Conservation (phyloP, 129 eudicot genomes). For the Erigeron canadensis region DNA sequence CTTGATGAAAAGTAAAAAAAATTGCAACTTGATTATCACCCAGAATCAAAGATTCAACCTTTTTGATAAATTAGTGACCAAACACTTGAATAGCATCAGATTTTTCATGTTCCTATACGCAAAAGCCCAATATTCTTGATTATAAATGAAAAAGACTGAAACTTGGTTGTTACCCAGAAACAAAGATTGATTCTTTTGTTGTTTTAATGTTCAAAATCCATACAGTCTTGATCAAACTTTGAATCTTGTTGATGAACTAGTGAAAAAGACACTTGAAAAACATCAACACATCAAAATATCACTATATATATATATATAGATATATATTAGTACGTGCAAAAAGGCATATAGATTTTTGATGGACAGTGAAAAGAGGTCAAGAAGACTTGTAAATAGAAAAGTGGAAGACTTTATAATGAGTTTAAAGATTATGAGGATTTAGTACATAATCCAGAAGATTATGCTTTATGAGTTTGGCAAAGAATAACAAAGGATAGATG, state of each 20-base stretch:
- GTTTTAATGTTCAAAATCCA: too few relatives aligned
- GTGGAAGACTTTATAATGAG: too few relatives aligned
- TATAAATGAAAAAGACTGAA: background rate
- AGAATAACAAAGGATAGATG: constrained; percentile 9
- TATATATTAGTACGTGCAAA: too few relatives aligned
- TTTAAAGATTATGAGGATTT: too few relatives aligned
- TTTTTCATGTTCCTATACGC: background rate
- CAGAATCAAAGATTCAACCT: constrained; percentile 11
- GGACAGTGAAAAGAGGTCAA: background rate
- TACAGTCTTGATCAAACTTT: background rate
- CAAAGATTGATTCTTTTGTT: constrained; percentile 14
- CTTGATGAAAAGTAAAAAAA: background rate
- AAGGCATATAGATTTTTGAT: background rate
- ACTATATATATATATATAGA: too few relatives aligned
- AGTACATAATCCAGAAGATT: too few relatives aligned
- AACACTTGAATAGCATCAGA: constrained; percentile 9
- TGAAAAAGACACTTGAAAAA: constrained; percentile 10
- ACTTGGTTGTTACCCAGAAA: constrained; percentile 4
- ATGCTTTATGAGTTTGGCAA: background rate
- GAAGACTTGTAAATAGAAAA: background rate
- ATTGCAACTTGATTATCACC: constrained; percentile 12
- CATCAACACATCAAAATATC: background rate
- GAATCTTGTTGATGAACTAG: constrained; percentile 13
- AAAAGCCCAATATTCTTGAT: background rate
- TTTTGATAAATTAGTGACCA: background rate